Evolutionary conservation across 2,329 filamentous ascomycete genomes (phyloP).

Genomic region (Ophiostoma fasciatum): DNA sequence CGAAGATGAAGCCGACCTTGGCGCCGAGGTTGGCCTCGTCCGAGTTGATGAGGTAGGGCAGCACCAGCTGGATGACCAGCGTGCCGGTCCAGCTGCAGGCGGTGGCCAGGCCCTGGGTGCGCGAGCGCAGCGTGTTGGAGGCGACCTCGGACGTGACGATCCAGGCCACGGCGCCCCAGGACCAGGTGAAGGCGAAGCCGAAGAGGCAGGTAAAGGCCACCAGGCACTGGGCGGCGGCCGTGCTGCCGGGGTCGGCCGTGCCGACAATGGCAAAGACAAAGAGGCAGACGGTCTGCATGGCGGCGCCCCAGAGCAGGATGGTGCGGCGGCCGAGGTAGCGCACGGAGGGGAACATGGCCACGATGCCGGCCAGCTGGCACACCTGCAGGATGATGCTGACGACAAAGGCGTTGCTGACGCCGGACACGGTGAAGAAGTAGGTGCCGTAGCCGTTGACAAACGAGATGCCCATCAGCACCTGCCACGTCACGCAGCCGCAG

Average conservation of each 20-base stretch:
- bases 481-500: slow-evolving; percentile 17
- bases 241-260: not conserved
- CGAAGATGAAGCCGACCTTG: slow-evolving; percentile 23
- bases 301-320: not conserved
- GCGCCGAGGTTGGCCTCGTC: slow-evolving; percentile 18
- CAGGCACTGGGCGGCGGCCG: not conserved
- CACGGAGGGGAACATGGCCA: slow-evolving; percentile 12
- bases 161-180: slow-evolving; percentile 3
- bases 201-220: not conserved
- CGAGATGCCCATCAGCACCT: slow-evolving; percentile 1
- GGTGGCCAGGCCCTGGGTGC: not conserved
- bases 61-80: slow-evolving; percentile 2
- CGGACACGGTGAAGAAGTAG: slow-evolving; percentile 45
- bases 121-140: slow-evolving; percentile 1
- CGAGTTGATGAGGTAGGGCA: slow-evolving; percentile 11
- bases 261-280: not conserved
- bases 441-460: slow-evolving; percentile 32
- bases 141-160: slow-evolving; percentile 1
- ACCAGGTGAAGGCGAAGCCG: not conserved
- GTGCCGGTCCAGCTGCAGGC: not conserved
- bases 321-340: not conserved
- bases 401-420: slow-evolving; percentile 37
- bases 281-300: not conserved
- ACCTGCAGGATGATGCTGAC: slow-evolving; percentile 38
- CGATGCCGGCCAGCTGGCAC: slow-evolving; percentile 35